Evolutionary conservation across 306 rosid species (phyloP), one percentile per base, ranked within the genome.

Genomic region (Cucurbita moschata): DNA sequence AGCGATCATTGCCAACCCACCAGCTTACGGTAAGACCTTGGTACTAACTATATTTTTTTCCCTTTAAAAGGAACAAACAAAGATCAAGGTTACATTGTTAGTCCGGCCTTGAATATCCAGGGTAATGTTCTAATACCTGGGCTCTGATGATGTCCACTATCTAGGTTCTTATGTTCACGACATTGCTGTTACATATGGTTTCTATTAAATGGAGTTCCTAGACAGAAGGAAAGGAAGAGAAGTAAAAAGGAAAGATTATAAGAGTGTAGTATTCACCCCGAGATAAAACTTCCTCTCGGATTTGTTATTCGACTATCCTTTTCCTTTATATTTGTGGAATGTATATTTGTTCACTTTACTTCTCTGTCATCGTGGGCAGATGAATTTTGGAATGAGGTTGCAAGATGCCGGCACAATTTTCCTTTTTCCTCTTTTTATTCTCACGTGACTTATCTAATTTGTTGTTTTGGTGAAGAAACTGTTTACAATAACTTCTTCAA

Each of bases 1-100:
- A 64, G 99, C 97, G 76, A 95, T 95, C 67, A 91, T 95, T 19
- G 99, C 99, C 73, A 95, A 95, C 71, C 99, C 99, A 80, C 97
- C 99, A 23, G 99, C 97, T 74, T 95, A 91, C 73, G 99, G 99
- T 95, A 75, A 82, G 85, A 54, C 72, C 59, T 77, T 58, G 40
- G 75, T 78, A 35, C 80, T 75, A 61, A 55, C 44, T 10, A 62
- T 13, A 62, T 71, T 7, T 46, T 65, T 67, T 19, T 2, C 16
- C 23, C 19, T 47, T 15, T 12, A 68, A 49, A 26, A 46, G 57
- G 39, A 49, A 26, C 18, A 4, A 47, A 49, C 19, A 69, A 44
- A 23, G 35, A 67, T 5, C 19, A 35, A 47, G 58, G 15, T 16
- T 63, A 63, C 15, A 8, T 61, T 14, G 6, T 61, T 61, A 61